phyloP scores from a whole-genome alignment of 2,329 filamentous ascomycete genomes.

The Rhexocercosporidium sp. region DNA sequence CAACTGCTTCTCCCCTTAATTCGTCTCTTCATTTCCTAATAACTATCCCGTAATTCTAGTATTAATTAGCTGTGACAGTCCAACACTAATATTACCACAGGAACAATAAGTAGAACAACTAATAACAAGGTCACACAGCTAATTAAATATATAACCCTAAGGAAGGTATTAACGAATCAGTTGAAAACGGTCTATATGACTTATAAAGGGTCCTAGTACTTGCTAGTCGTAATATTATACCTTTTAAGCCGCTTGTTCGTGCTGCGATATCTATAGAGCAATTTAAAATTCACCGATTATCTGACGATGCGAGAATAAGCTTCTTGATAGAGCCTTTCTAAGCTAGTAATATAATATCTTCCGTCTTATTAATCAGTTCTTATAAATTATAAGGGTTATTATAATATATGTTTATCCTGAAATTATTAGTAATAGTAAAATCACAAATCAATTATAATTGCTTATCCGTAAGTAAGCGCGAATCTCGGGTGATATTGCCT shows the following conservation, averaged over 20 bases:
- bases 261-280: background rate
- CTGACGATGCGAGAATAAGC: too few relatives aligned
- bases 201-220: background rate
- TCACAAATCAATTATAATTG: too few relatives aligned
- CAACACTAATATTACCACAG: background rate
- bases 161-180: conserved; percentile 7
- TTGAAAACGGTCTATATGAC: background rate
- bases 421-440: too few relatives aligned
- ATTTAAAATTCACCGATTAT: background rate
- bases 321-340: too few relatives aligned
- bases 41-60: background rate
- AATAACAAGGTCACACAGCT: background rate
- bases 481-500: too few relatives aligned
- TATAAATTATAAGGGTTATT: too few relatives aligned
- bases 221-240: background rate
- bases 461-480: too few relatives aligned
- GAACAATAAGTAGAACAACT: background rate
- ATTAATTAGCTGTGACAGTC: background rate
- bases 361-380: too few relatives aligned
- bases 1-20: background rate
- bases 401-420: too few relatives aligned
- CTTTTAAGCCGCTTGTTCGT: background rate
- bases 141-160: conserved; percentile 9
- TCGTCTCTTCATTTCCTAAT: background rate
- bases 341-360: too few relatives aligned